Percentiles rank a stretch among this genome's conserved stretches.
Conservation (phyloP, 1,284 basidiomycete species). For the Neonothopanus nambi region DNA sequence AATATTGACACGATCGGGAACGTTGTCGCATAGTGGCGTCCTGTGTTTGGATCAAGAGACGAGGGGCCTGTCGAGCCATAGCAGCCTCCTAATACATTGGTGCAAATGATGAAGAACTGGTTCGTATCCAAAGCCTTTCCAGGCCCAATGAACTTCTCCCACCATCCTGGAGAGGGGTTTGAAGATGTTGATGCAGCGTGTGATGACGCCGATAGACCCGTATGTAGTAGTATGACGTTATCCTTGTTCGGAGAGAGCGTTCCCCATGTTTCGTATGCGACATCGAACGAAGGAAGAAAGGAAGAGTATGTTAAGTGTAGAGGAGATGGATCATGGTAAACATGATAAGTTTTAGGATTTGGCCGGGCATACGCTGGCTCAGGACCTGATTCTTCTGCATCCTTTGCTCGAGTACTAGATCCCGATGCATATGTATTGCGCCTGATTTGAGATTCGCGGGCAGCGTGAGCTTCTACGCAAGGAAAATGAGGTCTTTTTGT, state of each 20-base stretch:
- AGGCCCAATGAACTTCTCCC: conserved; percentile 98
- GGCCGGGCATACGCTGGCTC: conserved; percentile 80
- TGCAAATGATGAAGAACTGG: conserved; percentile 93
- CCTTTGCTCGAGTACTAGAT: conserved; percentile 18
- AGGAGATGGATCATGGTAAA: conserved; percentile 62
- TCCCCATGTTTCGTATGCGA: conserved; percentile 99
- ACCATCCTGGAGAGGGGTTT: conserved; percentile 92
- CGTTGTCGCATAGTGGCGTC: conserved; percentile 80
- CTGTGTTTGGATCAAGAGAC: conserved; percentile 68
- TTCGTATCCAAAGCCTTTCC: conserved; percentile 93
- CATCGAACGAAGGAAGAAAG: conserved; percentile 74
- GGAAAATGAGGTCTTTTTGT: conserved; percentile 57
- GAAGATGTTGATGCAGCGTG: conserved; percentile 86
- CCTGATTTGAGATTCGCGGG: conserved; percentile 55
- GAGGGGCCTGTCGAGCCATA: conserved; percentile 96
- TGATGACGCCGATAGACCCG: conserved; percentile 92
- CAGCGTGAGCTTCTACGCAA: conserved; percentile 75
- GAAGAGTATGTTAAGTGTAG: conserved; percentile 77
- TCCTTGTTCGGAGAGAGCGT: conserved; percentile 74
- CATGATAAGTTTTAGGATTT: conserved; percentile 64
- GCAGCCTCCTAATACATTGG: conserved; percentile 96
- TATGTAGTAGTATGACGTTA: conserved; percentile 97
- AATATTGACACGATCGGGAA: conserved; percentile 94
- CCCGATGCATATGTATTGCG: conserved; percentile 12
- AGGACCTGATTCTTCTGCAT: conserved; percentile 52